A percentile compares a stretch with the other conserved stretches of the same genome.
These are phyloP conservation scores for Podaxis pistillaris DNA, from an alignment of 768 basidiomycete species.

Conservation along the genomic window DNA sequence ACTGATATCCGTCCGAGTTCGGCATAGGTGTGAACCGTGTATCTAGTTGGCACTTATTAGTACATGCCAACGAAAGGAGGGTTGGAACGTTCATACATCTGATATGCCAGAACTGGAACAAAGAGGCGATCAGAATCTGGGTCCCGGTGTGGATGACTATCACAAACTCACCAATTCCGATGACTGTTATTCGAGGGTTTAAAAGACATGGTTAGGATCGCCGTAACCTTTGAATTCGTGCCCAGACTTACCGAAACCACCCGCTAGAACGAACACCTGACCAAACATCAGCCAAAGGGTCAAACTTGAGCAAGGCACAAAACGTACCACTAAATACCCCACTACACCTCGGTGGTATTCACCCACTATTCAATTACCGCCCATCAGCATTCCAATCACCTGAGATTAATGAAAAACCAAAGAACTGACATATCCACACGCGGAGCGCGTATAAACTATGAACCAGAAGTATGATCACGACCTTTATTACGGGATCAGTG, in stretches of 20 bases:
- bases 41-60: slow-evolving; percentile 21
- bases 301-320: neutral
- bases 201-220: slow-evolving; percentile 7
- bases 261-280: slow-evolving; percentile 33
- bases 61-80: neutral
- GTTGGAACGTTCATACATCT: slow-evolving; percentile 27
- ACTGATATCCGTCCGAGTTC: slow-evolving; percentile 32
- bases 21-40: slow-evolving; percentile 28
- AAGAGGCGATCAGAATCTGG: neutral
- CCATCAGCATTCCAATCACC: slow-evolving; percentile 25
- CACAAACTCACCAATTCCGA: slow-evolving; percentile 30
- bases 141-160: neutral
- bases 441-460: slow-evolving; percentile 47
- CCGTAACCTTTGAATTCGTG: neutral
- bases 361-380: slow-evolving; percentile 17
- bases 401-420: slow-evolving; percentile 2
- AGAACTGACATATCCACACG: slow-evolving; percentile 44
- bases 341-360: slow-evolving; percentile 26
- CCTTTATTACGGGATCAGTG: slow-evolving; percentile 21
- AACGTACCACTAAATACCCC: slow-evolving; percentile 25
- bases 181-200: slow-evolving; percentile 19
- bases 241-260: slow-evolving; percentile 34
- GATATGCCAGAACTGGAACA: slow-evolving; percentile 31
- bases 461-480: slow-evolving; percentile 42
- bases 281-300: slow-evolving; percentile 4